Evolutionary conservation across 495 filamentous ascomycete species (phyloP), one percentile per base, ranked within the genome.

Genomic region (Xylaria flabelliformis): DNA sequence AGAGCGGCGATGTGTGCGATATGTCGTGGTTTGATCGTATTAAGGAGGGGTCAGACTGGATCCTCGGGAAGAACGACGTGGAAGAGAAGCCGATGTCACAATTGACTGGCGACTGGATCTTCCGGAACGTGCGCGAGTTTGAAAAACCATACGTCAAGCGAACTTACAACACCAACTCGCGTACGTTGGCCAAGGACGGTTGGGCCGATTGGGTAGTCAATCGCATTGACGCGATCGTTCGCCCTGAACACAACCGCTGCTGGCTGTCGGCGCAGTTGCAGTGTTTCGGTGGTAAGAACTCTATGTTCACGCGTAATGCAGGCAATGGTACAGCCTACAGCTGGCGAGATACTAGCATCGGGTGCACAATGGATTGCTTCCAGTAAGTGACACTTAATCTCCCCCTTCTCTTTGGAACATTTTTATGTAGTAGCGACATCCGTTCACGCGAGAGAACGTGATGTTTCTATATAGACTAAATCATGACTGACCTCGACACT

Each of bases 61-160:
- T 74, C 55, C 44, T 76, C 42, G 73, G 71, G 50, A 67, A 78
- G 59, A 72, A 39, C 64, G 32, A 72, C n/a, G 67, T 77, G 12
- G n/a, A 74, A 29, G 73, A 76, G 58, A 81, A 81, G 72, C 77
- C 77, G 21, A 81, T 82, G 80, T 82, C 81, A 7, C 72, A 79
- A 58, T 66, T 83, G 48, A 82, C 79, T 3, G 73, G 74, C 32
- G 79, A 81, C 46, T 83, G 81, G 81, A 75, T 83, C 53, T 82
- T 82, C 76, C 73, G 77, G 12, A 80, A 76, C 46, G 76, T 74
- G 50, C 74, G 78, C n/a, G 77, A 80, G 67, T 84, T 81, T 66
- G 75, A 82, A 29, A 79, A 81, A 53, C 82, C 82, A 0, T 84
- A 83, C 56, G 72, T 78, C 32, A 83, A 83, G 78, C 77, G 81